Base-by-base conservation (phyloP, 768 basidiomycete species). In the Trametes cinnabarina region DNA sequence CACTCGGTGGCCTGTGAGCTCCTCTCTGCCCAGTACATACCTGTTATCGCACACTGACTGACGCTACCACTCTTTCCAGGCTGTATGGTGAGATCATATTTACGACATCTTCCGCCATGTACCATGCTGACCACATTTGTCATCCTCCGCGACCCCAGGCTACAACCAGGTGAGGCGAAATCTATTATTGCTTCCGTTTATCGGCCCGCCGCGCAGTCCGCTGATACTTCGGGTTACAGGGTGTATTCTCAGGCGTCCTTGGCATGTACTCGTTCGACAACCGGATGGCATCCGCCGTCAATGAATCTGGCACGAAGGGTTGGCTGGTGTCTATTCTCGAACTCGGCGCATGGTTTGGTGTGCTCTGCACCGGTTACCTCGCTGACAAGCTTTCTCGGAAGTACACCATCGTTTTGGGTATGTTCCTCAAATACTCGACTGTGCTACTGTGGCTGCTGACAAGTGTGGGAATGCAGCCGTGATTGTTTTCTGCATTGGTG, bases 261-360 rank as follows among this genome's bases (percentile, higher is more conserved):
- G 80, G 78, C 32, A 84, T 85, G 82, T 50, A 66, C 39, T 77
- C 79, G 11, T 85, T 85, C 63, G 71, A 79, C 35, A 25, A 70
- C 8, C 76, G 82, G 37, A 87, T 88, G 85, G 79, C 72, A 2
- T 74, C 77, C 22, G 84, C 81, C 0, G 83, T 85, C 41, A 54
- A 68, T 35, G 65, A 87, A 60, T 22, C 82, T 7, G 76, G 72
- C 9, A 82, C 76, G 22, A 83, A 86, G 71, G 90, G 87, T 10
- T 86, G 88, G 82, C 74, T 92, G 3, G 88, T 88, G 14, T 74
- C 87, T 20, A 87, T 90, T 65, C 79, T 90, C 34, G 87, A 88
- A 71, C 77, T 88, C 14, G 86, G 85, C 55, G 89, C 90, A 22
- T 89, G 89, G 85, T 75, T 86, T 58, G 90, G 90, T 59, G 85